Base-by-base conservation (phyloP, 2,329 filamentous ascomycete genomes). In the Sordariomycetes sp. region DNA sequence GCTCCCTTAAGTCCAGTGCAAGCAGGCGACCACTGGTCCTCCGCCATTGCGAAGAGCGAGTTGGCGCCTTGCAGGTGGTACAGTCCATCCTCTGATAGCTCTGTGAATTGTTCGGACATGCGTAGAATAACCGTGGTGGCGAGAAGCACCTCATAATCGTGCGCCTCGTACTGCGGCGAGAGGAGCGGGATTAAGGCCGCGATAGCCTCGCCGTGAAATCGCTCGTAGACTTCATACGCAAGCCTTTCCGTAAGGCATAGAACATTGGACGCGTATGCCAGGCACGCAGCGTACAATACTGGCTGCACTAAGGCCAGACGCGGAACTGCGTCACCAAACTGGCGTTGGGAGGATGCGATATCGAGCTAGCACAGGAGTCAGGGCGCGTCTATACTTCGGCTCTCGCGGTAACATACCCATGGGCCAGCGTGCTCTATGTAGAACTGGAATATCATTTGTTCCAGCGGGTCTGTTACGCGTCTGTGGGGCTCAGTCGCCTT, bases 31-130 rank as follows among this genome's bases (percentile, higher is more conserved):
- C 50, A 53, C 20, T 46, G 34, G 22, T 51, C 52, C 24, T 59
- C 28, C 2, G 43, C 37, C 22, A 22, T 53, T 6, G 53, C 24
- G 34, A 59, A 34, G 43, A 60, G 25, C 18, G 43, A 55, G 25
- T 34, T 46, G 48, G 57, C 52, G n/a, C 53, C 35, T 20, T 37
- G 28, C 18, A 59, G 52, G 46, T 59, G 57, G 43, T 53, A 32
- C 18, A 43, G 51, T 35, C 28, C 57, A 22, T 59, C 57, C 34
- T 59, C 52, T 18, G 24, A 28, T 2, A 59, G 16, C 37, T 59
- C 57, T 12, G 57, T 55, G 35, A 55, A 59, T 22, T 59, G 57
- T 25, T 59, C 57, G 16, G 57, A 18, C 57, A 59, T 59, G 34
- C 57, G 57, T 3, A 59, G 37, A 25, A 59, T 55, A 18, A 59